phyloP scores from a whole-genome alignment of 2,329 filamentous ascomycete genomes.

The Thermothelomyces thermophilus region DNA sequence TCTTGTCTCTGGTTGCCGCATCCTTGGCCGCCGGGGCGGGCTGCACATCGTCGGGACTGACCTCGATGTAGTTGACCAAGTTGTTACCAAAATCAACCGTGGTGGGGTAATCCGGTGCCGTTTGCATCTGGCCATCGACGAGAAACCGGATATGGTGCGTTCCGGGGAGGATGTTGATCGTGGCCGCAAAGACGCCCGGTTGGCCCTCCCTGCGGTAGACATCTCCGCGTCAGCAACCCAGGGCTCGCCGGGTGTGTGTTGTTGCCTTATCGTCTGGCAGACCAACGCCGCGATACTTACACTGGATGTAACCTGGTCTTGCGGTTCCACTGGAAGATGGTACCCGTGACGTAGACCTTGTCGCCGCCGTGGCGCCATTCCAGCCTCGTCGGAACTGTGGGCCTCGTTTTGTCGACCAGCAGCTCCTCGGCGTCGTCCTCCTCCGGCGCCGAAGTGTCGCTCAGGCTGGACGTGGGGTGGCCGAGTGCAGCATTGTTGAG shows the following conservation, averaged over 20 bases:
- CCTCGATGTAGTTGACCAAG: slow-evolving; percentile 96
- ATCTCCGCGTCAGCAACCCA: slow-evolving; percentile 10
- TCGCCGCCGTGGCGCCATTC: slow-evolving; percentile 81
- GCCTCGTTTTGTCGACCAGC: slow-evolving; percentile 64
- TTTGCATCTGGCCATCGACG: slow-evolving; percentile 88
- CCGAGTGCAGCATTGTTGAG: slow-evolving; percentile 42
- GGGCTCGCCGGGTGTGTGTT: neutral
- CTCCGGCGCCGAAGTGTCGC: slow-evolving; percentile 56
- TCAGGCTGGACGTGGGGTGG: slow-evolving; percentile 52
- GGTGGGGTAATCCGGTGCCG: slow-evolving; percentile 78
- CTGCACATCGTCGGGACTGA: slow-evolving; percentile 66
- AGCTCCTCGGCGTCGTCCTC: slow-evolving; percentile 75
- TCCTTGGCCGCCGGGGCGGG: slow-evolving; percentile 28
- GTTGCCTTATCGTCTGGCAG: neutral
- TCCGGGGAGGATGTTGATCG: slow-evolving; percentile 78
- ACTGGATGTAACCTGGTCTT: slow-evolving; percentile 82
- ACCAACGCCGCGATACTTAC: slow-evolving; percentile 50
- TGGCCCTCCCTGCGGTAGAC: slow-evolving; percentile 40
- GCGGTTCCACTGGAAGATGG: slow-evolving; percentile 94
- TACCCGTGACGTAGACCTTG: slow-evolving; percentile 93
- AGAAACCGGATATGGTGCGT: slow-evolving; percentile 97
- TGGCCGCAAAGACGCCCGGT: slow-evolving; percentile 64
- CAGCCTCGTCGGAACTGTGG: slow-evolving; percentile 75
- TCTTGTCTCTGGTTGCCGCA: slow-evolving; percentile 26
- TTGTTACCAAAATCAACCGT: slow-evolving; percentile 98